Base-by-base conservation (phyloP, 2,329 filamentous ascomycete species). In the Nakataea oryzae region DNA sequence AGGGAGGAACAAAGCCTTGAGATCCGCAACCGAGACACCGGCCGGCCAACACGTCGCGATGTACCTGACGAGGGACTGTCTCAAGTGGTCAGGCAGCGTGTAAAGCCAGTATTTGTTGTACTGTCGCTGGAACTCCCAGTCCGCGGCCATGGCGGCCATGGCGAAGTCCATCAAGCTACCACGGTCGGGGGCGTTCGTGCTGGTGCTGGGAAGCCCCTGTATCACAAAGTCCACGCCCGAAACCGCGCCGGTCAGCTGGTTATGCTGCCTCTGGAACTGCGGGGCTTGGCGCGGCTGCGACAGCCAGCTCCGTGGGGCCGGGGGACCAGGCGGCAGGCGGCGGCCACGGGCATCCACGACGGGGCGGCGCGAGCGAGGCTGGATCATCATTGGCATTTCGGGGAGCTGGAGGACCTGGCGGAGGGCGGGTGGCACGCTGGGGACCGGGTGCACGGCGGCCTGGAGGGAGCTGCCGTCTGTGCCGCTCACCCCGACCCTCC, bases 361-460 rank as follows among this genome's bases (percentile, higher is more conserved):
- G 41, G 41, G 41, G 75, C 63, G 69, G 69, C 28, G 73, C 74
- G 56, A 78, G 75, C 62, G 82, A 76, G 29, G 82, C 47, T 24
- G 81, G 29, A 71, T 70, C 30, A 81, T 83, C 12, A 76, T 70
- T 28, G 82, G 82, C 30, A 80, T 80, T 67, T 85, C 83, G 63
- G 83, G 83, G 62, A 86, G 78, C 67, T 83, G 79, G 60, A 87
- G 79, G 63, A 87, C 80, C 64, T 81, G 77, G 63, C 83, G 80
- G 67, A 87, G 79, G 61, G 78, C 74, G 5, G 85, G 84, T 61
- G 84, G 85, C 2, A 87, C 77, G 63, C 81, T 85, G n/a, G 81
- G 83, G 66, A 55, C 63, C 62, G 54, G 66, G 64, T 59, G 63
- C 55, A 34, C 58, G 54, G 62, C 60, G 26, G 29, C 54, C 41